Evolutionary conservation across 345 rosid genomes (phyloP).

Genomic region (Citrus medica): DNA sequence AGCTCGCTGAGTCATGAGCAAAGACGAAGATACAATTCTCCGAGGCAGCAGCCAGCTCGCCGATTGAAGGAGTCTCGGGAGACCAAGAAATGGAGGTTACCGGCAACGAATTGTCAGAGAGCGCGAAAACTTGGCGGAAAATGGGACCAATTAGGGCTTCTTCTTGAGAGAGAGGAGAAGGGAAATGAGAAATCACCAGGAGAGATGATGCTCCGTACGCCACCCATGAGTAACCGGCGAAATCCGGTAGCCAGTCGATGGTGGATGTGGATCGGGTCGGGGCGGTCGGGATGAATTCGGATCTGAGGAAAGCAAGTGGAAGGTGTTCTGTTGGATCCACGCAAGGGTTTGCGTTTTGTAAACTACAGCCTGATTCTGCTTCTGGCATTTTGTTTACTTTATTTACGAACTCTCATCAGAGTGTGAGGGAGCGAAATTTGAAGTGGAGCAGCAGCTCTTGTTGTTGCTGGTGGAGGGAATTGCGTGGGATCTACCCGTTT

Average conservation of each 20-base stretch:
- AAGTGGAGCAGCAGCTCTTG: too few species aligned
- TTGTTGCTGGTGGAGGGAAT: too few species aligned
- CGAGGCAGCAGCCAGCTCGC: constrained; percentile 80
- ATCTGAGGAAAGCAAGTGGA: constrained; percentile 55
- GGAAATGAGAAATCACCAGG: constrained; percentile 80
- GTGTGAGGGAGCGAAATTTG: neutral
- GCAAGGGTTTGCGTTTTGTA: constrained; percentile 24
- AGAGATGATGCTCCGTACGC: constrained; percentile 93
- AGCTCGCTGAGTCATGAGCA: constrained; percentile 37
- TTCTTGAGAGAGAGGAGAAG: constrained; percentile 70
- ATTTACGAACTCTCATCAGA: neutral
- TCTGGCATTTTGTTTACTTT: constrained; percentile 34
- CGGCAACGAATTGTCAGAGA: constrained; percentile 41
- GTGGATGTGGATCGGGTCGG: constrained; percentile 60
- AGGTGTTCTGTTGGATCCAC: constrained; percentile 52
- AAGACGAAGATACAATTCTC: constrained; percentile 50
- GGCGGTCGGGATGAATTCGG: constrained; percentile 68
- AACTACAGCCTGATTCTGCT: constrained; percentile 28
- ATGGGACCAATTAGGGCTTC: constrained; percentile 58
- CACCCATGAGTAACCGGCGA: constrained; percentile 85
- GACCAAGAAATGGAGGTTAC: constrained; percentile 81
- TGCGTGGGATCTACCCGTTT: too few species aligned
- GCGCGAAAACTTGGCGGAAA: constrained; percentile 74
- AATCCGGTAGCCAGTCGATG: constrained; percentile 86
- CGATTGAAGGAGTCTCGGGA: constrained; percentile 60